Percentiles rank a stretch among this genome's conserved stretches.
Conservation (phyloP, 371 early-diverging fungal species). For the Mucor velutinosus region DNA sequence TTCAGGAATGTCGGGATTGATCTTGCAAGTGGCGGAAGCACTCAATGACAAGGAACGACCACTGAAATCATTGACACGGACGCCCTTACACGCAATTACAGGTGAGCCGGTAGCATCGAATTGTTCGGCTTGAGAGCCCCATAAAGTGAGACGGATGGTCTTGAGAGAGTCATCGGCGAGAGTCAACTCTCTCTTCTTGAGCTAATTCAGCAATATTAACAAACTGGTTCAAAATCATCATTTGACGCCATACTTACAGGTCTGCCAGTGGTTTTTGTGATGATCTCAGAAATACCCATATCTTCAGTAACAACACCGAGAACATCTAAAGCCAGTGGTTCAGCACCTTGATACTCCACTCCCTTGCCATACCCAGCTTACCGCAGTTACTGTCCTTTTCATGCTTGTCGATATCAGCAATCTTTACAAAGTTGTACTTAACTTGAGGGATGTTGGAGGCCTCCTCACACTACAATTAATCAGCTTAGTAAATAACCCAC, state of each 20-base stretch:
- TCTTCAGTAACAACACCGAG: constrained; percentile 80
- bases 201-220: constrained; percentile 30
- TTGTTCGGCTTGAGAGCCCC: constrained; percentile 84
- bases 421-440: constrained; percentile 68
- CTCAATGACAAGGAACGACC: constrained; percentile 77
- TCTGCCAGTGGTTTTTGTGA: constrained; percentile 68
- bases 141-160: constrained; percentile 84
- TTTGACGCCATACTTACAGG: constrained; percentile 50
- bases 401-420: constrained; percentile 61
- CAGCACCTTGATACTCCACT: neutral
- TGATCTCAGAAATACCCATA: constrained; percentile 63
- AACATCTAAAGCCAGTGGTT: constrained; percentile 57
- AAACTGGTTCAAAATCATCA: neutral
- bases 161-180: constrained; percentile 81
- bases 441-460: constrained; percentile 66
- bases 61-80: constrained; percentile 84
- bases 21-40: constrained; percentile 50
- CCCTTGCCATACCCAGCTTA: constrained; percentile 23
- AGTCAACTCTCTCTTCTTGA: constrained; percentile 83
- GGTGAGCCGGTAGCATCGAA: constrained; percentile 58
- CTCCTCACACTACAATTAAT: constrained; percentile 58
- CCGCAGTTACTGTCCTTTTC: constrained; percentile 73
- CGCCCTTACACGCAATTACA: constrained; percentile 84
- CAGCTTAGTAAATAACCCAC: neutral
- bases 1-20: constrained; percentile 88